Evolutionary conservation across 2,329 filamentous ascomycete species (phyloP).

Genomic region (Colletotrichum melonis): DNA sequence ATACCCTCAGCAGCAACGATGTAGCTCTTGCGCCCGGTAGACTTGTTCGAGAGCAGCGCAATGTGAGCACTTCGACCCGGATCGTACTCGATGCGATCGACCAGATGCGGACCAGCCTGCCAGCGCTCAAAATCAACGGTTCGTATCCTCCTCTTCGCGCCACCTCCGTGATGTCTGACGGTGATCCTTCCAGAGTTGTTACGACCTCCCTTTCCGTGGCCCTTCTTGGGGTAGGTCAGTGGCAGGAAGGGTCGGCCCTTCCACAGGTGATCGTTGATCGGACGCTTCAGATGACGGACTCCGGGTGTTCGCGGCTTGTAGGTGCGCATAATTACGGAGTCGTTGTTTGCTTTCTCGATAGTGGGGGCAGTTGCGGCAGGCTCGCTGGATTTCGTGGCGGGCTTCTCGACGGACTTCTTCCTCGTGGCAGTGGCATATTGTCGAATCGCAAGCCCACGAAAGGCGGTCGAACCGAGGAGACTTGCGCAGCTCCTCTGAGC

Average conservation of each 20-base stretch:
- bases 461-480: conserved; percentile 14
- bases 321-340: conserved; percentile 73
- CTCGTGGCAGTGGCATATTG: conserved; percentile 28
- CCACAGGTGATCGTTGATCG: conserved; percentile 97
- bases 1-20: conserved; percentile 96
- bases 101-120: conserved; percentile 83
- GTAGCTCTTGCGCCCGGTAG: conserved; percentile 83
- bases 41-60: conserved; percentile 82
- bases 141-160: conserved; percentile 90
- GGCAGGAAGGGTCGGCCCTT: conserved; percentile 87
- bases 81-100: conserved; percentile 97
- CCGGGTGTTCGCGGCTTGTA: conserved; percentile 96
- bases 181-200: conserved; percentile 90
- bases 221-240: conserved; percentile 92
- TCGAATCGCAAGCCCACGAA: conserved; percentile 13
- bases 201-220: conserved; percentile 90
- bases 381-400: conserved; percentile 33
- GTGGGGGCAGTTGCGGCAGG: conserved; percentile 34
- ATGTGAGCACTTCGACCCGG: conserved; percentile 94
- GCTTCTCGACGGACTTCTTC: conserved; percentile 13
- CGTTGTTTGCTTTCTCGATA: conserved; percentile 40
- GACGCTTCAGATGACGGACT: conserved; percentile 88
- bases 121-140: conserved; percentile 89
- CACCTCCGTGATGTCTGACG: conserved; percentile 91
- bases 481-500: conserved; percentile 17